These are phyloP conservation scores for Huntiella decipiens DNA, from an alignment of 2,329 filamentous ascomycete species.

Conservation along the genomic window DNA sequence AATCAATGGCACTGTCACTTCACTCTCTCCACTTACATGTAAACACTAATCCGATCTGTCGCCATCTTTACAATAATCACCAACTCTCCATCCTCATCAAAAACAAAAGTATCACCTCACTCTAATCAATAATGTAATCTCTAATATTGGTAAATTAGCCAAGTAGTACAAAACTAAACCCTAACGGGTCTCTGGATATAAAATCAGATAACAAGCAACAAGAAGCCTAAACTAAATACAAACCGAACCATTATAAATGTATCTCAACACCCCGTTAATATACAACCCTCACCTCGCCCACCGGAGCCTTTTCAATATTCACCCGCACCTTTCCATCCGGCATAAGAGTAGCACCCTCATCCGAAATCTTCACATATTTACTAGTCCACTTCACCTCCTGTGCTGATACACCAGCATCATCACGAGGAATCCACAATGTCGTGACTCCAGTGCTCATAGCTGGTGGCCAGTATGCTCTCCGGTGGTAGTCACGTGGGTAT, in stretches of 20 bases:
- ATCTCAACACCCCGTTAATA: conserved; percentile 18
- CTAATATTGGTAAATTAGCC: no score
- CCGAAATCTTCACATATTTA: conserved; percentile 49
- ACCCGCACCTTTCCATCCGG: conserved; percentile 19
- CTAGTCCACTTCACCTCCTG: conserved; percentile 52
- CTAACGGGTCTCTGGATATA: no score
- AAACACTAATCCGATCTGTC: no score
- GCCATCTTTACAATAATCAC: no score
- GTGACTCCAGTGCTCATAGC: conserved; percentile 42
- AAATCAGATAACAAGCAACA: neutral
- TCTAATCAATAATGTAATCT: no score
- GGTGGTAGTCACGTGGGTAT: conserved; percentile 39
- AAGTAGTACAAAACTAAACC: no score
- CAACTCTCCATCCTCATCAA: no score
- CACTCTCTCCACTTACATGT: no score
- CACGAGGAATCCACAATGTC: conserved; percentile 57
- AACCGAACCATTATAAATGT: neutral
- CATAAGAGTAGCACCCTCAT: conserved; percentile 50
- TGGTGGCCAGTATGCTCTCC: conserved; percentile 53
- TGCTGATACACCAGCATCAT: conserved; percentile 46
- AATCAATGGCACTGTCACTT: no score
- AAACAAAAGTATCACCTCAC: no score
- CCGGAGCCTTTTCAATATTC: conserved; percentile 22
- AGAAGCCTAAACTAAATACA: neutral
- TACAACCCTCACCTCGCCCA: conserved; percentile 18